Evolutionary conservation across 768 basidiomycete genomes (phyloP).

Genomic region (Collybia mongolica): DNA sequence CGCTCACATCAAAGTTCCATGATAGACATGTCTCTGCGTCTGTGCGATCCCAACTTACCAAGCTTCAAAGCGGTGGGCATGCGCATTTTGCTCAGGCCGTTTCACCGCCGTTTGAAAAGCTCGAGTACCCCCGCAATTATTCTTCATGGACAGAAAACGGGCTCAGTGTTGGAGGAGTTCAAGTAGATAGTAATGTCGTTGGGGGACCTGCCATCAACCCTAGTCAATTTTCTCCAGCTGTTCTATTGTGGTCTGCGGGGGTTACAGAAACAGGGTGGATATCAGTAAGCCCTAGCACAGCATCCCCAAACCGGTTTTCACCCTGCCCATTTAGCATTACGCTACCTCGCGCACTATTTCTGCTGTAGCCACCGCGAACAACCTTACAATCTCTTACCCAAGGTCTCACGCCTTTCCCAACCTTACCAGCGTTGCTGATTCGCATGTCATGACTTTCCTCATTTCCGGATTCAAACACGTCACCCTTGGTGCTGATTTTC

Average conservation of each 20-base stretch:
- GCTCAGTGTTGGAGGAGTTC: constrained; percentile 25
- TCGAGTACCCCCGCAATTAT: constrained; percentile 23
- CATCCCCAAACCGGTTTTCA: neutral
- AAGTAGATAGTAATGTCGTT: constrained; percentile 22
- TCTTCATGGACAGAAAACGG: constrained; percentile 24
- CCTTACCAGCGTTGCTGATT: constrained; percentile 6
- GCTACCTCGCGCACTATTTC: constrained; percentile 23
- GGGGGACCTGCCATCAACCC: constrained; percentile 26
- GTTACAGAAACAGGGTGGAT: constrained; percentile 19
- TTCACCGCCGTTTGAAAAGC: constrained; percentile 25
- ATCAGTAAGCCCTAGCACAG: constrained; percentile 12
- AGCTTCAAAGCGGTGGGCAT: constrained; percentile 13
- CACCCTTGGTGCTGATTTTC: constrained; percentile 15
- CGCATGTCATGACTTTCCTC: constrained; percentile 24
- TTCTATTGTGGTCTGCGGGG: constrained; percentile 22
- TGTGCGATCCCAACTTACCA: constrained; percentile 12
- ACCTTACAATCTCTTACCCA: constrained; percentile 24
- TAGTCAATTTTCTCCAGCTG: constrained; percentile 19
- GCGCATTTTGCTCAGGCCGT: constrained; percentile 21
- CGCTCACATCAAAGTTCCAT: constrained; percentile 25
- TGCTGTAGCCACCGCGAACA: constrained; percentile 16
- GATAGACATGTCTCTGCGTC: constrained; percentile 21
- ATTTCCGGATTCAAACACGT: constrained; percentile 19
- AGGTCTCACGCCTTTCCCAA: constrained; percentile 22
- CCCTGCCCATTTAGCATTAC: constrained; percentile 15